Evolutionary conservation across 2,329 filamentous ascomycete species (phyloP).

Genomic region (Thelonectria discophora): DNA sequence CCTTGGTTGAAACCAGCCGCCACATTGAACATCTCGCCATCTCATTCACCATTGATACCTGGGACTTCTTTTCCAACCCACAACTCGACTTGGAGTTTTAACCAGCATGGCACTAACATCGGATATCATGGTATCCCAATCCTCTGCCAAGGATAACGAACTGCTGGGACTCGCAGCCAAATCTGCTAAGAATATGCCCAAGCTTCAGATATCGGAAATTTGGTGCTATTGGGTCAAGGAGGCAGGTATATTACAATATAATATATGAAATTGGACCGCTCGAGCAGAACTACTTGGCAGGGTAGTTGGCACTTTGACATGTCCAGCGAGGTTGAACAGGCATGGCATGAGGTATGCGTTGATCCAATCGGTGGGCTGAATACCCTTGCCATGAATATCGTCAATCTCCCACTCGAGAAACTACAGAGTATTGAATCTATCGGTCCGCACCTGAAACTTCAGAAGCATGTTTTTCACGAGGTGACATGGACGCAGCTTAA

Average conservation of each 20-base stretch:
- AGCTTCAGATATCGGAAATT: constrained; percentile 19
- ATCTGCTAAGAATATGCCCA: constrained; percentile 12
- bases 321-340: constrained; percentile 9
- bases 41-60: constrained; percentile 19
- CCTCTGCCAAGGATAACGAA: neutral
- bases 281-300: constrained; percentile 13
- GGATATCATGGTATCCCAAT: neutral
- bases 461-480: constrained; percentile 19
- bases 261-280: constrained; percentile 8
- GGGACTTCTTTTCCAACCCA: neutral
- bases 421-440: constrained; percentile 6
- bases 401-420: neutral
- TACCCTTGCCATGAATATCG: neutral
- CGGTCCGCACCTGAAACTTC: constrained; percentile 14
- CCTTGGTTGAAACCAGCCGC: constrained; percentile 4
- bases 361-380: neutral
- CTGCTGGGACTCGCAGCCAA: neutral
- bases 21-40: constrained; percentile 22
- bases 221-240: constrained; percentile 16
- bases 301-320: constrained; percentile 21
- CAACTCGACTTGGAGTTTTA: constrained; percentile 6
- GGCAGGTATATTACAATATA: constrained; percentile 25
- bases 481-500: constrained; percentile 15
- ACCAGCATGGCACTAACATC: constrained; percentile 17
- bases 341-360: constrained; percentile 12